Evolutionary conservation across 2,329 filamentous ascomycete species (phyloP).

Genomic region (Fusarium illudens): DNA sequence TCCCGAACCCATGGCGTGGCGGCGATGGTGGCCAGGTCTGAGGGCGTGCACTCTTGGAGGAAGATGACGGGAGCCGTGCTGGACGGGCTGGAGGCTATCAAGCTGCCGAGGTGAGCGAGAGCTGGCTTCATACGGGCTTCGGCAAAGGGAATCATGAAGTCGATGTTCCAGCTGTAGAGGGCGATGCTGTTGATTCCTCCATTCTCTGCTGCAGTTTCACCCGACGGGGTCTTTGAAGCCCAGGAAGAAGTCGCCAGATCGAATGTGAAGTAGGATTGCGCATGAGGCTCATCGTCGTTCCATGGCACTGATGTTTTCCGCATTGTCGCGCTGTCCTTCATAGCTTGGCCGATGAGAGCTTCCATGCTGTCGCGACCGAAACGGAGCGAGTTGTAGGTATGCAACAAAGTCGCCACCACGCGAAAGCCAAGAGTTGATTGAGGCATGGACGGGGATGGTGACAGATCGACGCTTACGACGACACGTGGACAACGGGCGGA

Average conservation of each 20-base stretch:
- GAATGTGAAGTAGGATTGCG: slow-evolving; percentile 20
- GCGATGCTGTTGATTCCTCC: slow-evolving; percentile 38
- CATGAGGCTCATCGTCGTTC: slow-evolving; percentile 18
- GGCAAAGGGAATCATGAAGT: slow-evolving; percentile 47
- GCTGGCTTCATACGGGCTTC: slow-evolving; percentile 46
- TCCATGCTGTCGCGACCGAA: slow-evolving; percentile 22
- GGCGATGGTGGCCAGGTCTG: slow-evolving; percentile 56
- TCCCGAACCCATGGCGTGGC: slow-evolving; percentile 56
- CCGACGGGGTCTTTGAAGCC: slow-evolving; percentile 13
- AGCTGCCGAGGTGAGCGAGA: slow-evolving; percentile 40
- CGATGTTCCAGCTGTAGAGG: slow-evolving; percentile 50
- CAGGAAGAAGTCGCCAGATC: slow-evolving; percentile 13
- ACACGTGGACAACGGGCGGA: not conserved
- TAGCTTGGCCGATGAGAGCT: slow-evolving; percentile 17
- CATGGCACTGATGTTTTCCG: slow-evolving; percentile 18
- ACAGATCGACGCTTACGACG: not conserved
- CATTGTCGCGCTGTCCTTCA: slow-evolving; percentile 24
- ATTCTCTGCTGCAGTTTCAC: not conserved
- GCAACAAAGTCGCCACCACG: slow-evolving; percentile 9
- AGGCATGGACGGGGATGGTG: not conserved
- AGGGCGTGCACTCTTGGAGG: slow-evolving; percentile 60
- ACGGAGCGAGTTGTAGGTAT: slow-evolving; percentile 18
- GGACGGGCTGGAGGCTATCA: slow-evolving; percentile 2
- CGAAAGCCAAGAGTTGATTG: slow-evolving; percentile 11
- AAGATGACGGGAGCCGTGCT: slow-evolving; percentile 52